Base-by-base conservation (phyloP, 2,329 filamentous ascomycete species). In the Parascedosporium putredinis region DNA sequence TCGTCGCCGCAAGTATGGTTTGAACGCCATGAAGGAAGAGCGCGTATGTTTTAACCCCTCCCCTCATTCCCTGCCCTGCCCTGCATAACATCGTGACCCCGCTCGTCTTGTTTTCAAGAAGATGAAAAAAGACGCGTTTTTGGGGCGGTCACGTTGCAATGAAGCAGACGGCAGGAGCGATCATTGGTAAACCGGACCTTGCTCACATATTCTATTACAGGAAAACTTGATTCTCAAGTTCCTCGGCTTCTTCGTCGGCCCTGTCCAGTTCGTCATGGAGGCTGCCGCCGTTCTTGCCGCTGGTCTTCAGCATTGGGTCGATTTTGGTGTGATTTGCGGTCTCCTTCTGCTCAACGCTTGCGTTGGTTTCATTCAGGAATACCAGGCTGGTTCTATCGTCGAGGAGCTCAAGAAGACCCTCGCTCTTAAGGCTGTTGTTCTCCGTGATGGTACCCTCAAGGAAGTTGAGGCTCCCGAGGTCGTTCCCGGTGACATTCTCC, bases 221-320 rank as follows among this genome's bases (percentile, higher is more conserved):
- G 49, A 89, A 69, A 94, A 90, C 62, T 61, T 89, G 52, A 68
- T 90, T 53, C 75, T 93, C 61, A 93, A 94, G 74, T 94, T 95
- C 68, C 67, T 81, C 60, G 75, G 77, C 59, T 93, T 86, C 72
- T 94, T 94, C 66, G 73, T 93, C 50, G 89, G 89, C 57, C 89
- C 89, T 22, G 91, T 95, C 57, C 88, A 94, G 66, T 91, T 91
- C 68, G 88, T 95, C 64, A 95, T 95, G 88, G 86, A 91, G 81
- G 76, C 80, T 67, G 86, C 87, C 54, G 85, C 85, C 58, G 74
- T 90, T 61, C 77, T 94, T 52, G 88, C 88, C 63, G 86, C 84
- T 54, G 86, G 86, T 80, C 79, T 95, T 38, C 69, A 86, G 67
- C 86, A 93, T 61, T 95, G 88, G 88, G 85, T 95, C 56, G 88